A percentile compares a stretch with the other conserved stretches of the same genome.
Evolutionary conservation across 257 asterid genomes (phyloP).

Genomic region (Solanum clarkiae): DNA sequence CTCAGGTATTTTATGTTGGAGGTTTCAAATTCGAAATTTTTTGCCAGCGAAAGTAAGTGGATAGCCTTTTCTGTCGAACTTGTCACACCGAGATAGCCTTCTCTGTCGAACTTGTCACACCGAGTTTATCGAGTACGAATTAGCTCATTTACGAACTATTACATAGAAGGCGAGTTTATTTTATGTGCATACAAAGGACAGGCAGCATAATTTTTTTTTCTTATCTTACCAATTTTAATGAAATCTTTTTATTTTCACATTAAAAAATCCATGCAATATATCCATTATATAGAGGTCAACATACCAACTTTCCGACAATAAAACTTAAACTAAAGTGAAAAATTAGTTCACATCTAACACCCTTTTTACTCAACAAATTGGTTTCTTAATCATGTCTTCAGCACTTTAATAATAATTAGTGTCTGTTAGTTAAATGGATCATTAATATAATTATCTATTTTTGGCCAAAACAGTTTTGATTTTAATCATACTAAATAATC

Average conservation of each 20-base stretch:
- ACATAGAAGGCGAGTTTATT: no score
- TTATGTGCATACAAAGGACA: no score
- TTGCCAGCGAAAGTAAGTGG: no score
- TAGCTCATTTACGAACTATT: no score
- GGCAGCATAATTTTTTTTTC: no score
- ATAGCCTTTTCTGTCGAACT: no score
- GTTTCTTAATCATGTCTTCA: slow-evolving; percentile 12
- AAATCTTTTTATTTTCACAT: neutral
- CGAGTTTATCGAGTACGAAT: no score
- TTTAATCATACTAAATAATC: neutral
- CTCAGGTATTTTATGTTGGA: no score
- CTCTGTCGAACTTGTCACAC: no score
- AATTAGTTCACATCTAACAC: neutral
- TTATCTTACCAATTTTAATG: neutral
- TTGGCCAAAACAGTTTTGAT: neutral
- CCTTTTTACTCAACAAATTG: slow-evolving; percentile 1
- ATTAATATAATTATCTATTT: neutral
- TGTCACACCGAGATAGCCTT: no score
- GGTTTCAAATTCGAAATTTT: no score
- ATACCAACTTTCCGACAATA: neutral
- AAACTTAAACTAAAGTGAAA: neutral
- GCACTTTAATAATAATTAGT: slow-evolving; percentile 13
- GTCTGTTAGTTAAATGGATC: slow-evolving; percentile 6
- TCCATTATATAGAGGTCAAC: neutral
- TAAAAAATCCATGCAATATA: neutral